Conservation (phyloP, 2,329 filamentous ascomycete genomes). For the Colletotrichum melonis region DNA sequence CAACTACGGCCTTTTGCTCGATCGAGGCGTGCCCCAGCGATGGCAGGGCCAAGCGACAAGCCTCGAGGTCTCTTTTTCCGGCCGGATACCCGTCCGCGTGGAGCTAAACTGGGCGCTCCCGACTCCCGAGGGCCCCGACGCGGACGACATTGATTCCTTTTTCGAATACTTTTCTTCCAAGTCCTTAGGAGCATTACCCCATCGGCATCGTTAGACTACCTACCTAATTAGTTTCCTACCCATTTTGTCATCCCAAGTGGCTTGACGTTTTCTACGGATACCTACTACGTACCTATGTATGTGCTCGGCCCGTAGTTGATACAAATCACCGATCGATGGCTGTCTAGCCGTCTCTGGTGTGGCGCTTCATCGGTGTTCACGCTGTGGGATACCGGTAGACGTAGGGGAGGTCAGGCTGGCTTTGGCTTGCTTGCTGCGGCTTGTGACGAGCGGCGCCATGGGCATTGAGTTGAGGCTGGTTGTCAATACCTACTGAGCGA, state of each 20-base stretch:
- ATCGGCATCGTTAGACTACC: background rate
- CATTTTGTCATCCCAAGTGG: background rate
- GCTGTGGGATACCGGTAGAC: background rate
- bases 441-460: background rate
- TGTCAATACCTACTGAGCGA: background rate
- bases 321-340: background rate
- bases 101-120: conserved; percentile 14
- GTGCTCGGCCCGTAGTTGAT: background rate
- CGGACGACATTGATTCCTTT: background rate
- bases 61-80: conserved; percentile 3
- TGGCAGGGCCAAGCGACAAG: conserved; percentile 21
- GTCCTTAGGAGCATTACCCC: too few relatives aligned
- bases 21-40: background rate
- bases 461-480: background rate
- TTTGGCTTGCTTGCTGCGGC: background rate
- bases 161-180: background rate
- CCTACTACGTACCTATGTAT: background rate
- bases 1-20: background rate
- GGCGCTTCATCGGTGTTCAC: background rate
- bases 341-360: background rate
- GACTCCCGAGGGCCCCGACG: conserved; percentile 25
- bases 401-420: background rate
- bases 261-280: background rate
- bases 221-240: background rate
- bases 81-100: conserved; percentile 27